phyloP scores from a whole-genome alignment of 2,329 filamentous ascomycete species.

The Fusarium musae region DNA sequence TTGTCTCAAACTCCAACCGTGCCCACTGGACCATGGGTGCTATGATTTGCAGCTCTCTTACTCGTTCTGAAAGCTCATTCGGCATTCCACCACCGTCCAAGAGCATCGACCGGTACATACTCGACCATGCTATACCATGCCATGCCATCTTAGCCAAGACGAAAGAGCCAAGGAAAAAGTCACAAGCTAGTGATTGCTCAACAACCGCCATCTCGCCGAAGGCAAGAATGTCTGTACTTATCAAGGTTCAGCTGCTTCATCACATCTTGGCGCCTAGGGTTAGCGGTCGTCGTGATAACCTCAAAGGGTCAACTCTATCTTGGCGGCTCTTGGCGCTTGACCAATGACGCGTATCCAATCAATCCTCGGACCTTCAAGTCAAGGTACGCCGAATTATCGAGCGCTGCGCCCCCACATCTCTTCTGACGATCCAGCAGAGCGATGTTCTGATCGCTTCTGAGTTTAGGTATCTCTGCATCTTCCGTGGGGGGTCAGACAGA shows the following conservation, averaged over 20 bases:
- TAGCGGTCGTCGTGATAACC: conserved; percentile 27
- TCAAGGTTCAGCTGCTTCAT: conserved; percentile 39
- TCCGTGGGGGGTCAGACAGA: conserved; percentile 4
- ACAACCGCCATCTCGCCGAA: conserved; percentile 31
- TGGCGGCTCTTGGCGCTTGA: conserved; percentile 40
- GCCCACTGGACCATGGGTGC: background rate
- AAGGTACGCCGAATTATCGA: conserved; percentile 17
- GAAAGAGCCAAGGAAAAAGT: background rate
- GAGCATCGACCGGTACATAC: background rate
- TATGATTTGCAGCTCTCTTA: background rate
- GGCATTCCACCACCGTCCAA: conserved; percentile 25
- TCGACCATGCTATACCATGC: background rate
- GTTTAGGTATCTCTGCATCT: conserved; percentile 4
- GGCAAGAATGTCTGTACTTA: conserved; percentile 17
- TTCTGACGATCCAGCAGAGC: background rate
- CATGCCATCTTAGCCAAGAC: conserved; percentile 2
- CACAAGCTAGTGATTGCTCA: conserved; percentile 15
- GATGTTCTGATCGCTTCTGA: conserved; percentile 10
- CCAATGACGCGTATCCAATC: conserved; percentile 33
- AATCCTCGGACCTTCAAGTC: conserved; percentile 1
- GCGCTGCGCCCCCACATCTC: background rate
- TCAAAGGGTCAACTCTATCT: conserved; percentile 24
- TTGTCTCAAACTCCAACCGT: conserved; percentile 8
- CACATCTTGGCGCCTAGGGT: conserved; percentile 28
- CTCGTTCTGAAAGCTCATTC: conserved; percentile 1